phyloP scores from a whole-genome alignment of 2,329 filamentous ascomycete genomes.

The Claviceps spartinae region DNA sequence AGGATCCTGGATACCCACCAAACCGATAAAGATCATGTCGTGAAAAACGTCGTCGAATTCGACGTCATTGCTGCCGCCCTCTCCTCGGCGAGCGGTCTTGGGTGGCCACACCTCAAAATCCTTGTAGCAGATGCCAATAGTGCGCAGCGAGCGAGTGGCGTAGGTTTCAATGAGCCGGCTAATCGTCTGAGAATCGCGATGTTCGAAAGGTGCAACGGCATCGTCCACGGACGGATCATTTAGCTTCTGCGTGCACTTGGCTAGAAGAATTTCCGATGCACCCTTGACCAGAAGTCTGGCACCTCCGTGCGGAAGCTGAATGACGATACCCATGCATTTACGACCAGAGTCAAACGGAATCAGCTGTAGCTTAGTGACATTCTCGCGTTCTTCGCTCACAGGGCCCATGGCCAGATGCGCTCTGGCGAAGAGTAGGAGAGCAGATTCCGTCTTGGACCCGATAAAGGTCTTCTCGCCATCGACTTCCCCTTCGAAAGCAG shows the following conservation, averaged over 20 bases:
- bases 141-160: conserved; percentile 66
- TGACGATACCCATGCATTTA: conserved; percentile 56
- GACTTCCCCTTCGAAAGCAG: conserved; percentile 63
- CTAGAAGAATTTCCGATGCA: conserved; percentile 50
- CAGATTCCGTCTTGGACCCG: conserved; percentile 67
- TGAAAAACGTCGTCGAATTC: conserved; percentile 53
- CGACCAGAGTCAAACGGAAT: conserved; percentile 64
- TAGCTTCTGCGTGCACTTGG: conserved; percentile 39
- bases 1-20: conserved; percentile 74
- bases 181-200: conserved; percentile 42
- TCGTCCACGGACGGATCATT: conserved; percentile 33
- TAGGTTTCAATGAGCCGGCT: conserved; percentile 61
- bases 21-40: conserved; percentile 52
- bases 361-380: conserved; percentile 46
- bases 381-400: conserved; percentile 49
- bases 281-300: conserved; percentile 49
- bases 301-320: conserved; percentile 34
- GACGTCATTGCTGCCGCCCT: conserved; percentile 45
- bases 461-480: conserved; percentile 54
- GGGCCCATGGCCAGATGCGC: conserved; percentile 54
- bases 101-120: conserved; percentile 83
- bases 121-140: conserved; percentile 70
- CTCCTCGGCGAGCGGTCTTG: conserved; percentile 38
- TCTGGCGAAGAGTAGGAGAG: conserved; percentile 55
- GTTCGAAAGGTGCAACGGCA: conserved; percentile 29